Base-by-base conservation (phyloP, 176 grass and related monocot genomes). In the Eleusine indica region DNA sequence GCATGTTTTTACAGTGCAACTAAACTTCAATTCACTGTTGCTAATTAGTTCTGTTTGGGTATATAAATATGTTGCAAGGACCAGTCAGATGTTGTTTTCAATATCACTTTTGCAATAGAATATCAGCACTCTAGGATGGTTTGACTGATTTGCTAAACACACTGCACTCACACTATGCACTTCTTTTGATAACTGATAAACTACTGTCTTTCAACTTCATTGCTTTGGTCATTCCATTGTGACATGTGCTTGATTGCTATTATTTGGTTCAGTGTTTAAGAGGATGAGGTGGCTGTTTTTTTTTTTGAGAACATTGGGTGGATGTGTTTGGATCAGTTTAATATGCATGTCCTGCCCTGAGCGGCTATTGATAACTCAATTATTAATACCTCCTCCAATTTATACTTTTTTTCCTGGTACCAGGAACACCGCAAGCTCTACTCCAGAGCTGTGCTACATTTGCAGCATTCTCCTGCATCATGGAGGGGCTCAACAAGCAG, bases 401-500 rank as follows among this genome's bases (percentile, higher is more conserved):
- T 79, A 61, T 35, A 0, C 32, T 37, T 61, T 41, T 70, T 76
- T 87, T 32, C 56, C 54, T 68, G 40, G 43, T 35, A 73, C 3
- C 86, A 99, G 93, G 89, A 63, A 64, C 91, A 35, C 93, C 96
- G 9, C 87, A 96, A 51, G 86, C 90, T 1, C 52, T 99, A 75
- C 76, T 99, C 38, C 93, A 99, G 73, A 92, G 88, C 67, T 99
- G 96, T 0, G 75, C 88, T 22, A 96, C 93, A 25, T 99, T 99
- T 15, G 96, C 93, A 60, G 91, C 93, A 57, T 96, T 99, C 84
- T 99, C 96, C 5, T 99, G 88, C 62, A 80, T 99, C 78, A 96
- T 99, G 89, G 96, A 99, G 84, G 96, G 91, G 3, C 88, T 99
- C 13, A 99, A 94, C 86, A 99, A 94, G 77, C 91, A 92, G 69